Base-by-base conservation (phyloP, 495 filamentous ascomycete species). In the Platismatia glauca region DNA sequence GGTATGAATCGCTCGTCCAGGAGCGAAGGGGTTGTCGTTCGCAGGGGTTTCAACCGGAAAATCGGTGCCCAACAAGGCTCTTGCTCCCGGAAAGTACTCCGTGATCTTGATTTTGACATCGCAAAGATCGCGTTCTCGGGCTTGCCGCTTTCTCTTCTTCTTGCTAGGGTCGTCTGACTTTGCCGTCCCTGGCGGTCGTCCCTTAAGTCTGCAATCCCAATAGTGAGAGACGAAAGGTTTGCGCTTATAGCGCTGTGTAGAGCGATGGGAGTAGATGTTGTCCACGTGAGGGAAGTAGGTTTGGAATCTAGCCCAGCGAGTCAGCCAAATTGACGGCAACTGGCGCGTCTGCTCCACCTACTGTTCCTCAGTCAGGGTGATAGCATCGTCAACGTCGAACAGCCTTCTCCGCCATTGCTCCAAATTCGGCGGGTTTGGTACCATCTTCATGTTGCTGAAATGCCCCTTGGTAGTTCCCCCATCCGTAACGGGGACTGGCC, bases 71-170 rank as follows among this genome's bases (percentile, higher is more conserved):
- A 62, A 53, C 58, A 62, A 71, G 63, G 48, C 66, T 63, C 58
- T 56, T n/a, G 81, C 77, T 1, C 80, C 82, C 8, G 87, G 81
- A 56, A 86, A 84, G 70, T 89, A 89, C 71, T 95, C 89, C 6
- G 89, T 90, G 60, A 95, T 91, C 74, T 94, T 95, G 71, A 95
- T 93, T 72, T 94, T 95, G 66, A 95, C 89, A 71, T 94, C 89
- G 73, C 90, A 95, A 29, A 93, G 80, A 71, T 94, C 87, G 1
- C 87, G 81, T 69, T 89, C 84, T 46, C 90, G 78, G 27, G 86
- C 87, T 18, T 81, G 84, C 29, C 90, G 86, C 73, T 92, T 94
- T 57, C 90, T 82, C 74, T 94, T 95, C 78, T 91, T 94, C 75
- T 91, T 93, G 67, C 86, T 89, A 0, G 90, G 90, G 67, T 95